Base-by-base conservation (phyloP, 192 early-diverging fungal genomes). In the Pecoramyces ruminantium region DNA sequence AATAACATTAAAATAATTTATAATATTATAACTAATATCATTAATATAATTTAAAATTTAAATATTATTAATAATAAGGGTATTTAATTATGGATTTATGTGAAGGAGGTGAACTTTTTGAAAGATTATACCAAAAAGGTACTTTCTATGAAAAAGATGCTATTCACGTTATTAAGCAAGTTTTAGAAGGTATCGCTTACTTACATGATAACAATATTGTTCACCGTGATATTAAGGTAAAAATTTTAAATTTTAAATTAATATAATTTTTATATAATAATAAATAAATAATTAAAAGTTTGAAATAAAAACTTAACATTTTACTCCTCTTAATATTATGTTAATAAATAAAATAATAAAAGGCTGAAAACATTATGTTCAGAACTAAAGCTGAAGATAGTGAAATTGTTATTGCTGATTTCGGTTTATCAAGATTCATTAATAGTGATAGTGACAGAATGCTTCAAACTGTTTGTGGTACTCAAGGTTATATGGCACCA, bases 21-120 rank as follows among this genome's bases (percentile, higher is more conserved):
- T n/a, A n/a, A n/a, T n/a, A n/a, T n/a, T n/a, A n/a, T n/a, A n/a
- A n/a, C n/a, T n/a, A n/a, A n/a, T n/a, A n/a, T n/a, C n/a, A n/a
- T n/a, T n/a, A n/a, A n/a, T n/a, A n/a, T n/a, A n/a, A n/a, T n/a
- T n/a, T n/a, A n/a, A n/a, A n/a, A n/a, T n/a, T n/a, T n/a, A n/a
- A n/a, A n/a, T n/a, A n/a, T n/a, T n/a, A n/a, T n/a, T 21, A 21
- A 15, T 29, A 77, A 28, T 42, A 80, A 91, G 89, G 93, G 77
- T 95, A 95, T 81, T 81, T 95, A 39, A 89, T 95, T 18, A 93
- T 90, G 14, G 94, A 94, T 82, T 84, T 92, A 78, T 93, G 91
- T 30, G 89, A 88, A 12, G 97, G 97, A 38, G 96, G 96, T 29
- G 97, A 99, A 86, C 86, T 99, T 30, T 98, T 97, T 84, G 94